Percentiles rank a stretch among this genome's conserved stretches.
phyloP scores from a whole-genome alignment of 129 eudicot genomes.

The Flaveria sonorensis region DNA sequence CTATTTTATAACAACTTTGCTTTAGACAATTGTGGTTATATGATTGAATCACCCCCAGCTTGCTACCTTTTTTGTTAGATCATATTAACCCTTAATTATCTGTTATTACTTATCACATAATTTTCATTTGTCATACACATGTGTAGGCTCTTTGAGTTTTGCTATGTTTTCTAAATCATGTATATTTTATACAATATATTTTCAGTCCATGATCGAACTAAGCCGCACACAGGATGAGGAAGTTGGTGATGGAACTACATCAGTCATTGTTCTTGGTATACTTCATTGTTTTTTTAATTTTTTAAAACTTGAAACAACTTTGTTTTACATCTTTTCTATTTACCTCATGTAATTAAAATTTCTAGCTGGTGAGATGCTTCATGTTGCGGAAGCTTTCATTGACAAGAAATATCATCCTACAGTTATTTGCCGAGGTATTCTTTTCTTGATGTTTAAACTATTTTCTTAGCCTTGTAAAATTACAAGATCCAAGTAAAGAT shows the following conservation, averaged over 20 bases:
- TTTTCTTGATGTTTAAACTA: neutral
- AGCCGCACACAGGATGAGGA: conserved; percentile 99
- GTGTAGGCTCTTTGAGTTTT: neutral
- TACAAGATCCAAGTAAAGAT: neutral
- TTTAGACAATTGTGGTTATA: too few species aligned
- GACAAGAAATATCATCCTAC: conserved; percentile 92
- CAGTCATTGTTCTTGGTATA: conserved; percentile 94
- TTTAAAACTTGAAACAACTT: neutral
- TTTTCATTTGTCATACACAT: neutral
- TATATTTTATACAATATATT: neutral
- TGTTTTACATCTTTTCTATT: neutral
- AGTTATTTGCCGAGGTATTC: conserved; percentile 81
- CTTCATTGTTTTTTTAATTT: neutral
- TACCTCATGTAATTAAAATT: conserved; percentile 4
- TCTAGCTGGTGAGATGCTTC: conserved; percentile 99
- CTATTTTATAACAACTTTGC: neutral
- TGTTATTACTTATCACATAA: neutral
- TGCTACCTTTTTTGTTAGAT: neutral
- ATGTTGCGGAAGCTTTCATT: conserved; percentile 93
- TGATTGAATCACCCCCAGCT: neutral
- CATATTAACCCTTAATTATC: neutral
- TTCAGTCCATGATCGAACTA: conserved; percentile 96
- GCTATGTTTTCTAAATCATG: neutral
- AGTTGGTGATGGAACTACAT: conserved; percentile 99
- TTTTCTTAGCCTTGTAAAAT: neutral